These are phyloP conservation scores for Aspergillus diversus DNA, from an alignment of 495 filamentous ascomycete species.

Conservation along the genomic window DNA sequence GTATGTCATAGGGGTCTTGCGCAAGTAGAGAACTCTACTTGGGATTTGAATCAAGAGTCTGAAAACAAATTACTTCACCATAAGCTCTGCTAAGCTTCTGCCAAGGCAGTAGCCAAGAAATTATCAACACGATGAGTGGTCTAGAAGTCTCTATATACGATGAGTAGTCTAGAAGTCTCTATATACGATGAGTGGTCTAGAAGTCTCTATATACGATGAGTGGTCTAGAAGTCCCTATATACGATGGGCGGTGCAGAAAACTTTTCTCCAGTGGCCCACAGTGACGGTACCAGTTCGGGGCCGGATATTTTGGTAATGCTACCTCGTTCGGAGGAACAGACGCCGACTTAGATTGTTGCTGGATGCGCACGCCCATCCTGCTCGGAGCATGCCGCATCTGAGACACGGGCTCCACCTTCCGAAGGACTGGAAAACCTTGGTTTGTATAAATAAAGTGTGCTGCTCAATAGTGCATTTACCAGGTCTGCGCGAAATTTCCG, in stretches of 20 bases:
- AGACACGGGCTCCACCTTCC: conserved; percentile 18
- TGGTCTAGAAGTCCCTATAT: conserved; percentile 14
- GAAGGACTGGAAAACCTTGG: not conserved
- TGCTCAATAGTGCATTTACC: not conserved
- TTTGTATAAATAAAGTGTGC: conserved; percentile 21
- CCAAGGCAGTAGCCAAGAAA: not conserved
- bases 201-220: not conserved
- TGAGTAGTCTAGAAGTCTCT: conserved; percentile 13
- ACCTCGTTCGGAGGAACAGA: conserved; percentile 15
- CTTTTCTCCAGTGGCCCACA: conserved; percentile 8
- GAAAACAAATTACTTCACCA: not conserved
- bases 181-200: conserved; percentile 9
- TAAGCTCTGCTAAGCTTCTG: not conserved
- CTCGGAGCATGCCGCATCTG: conserved; percentile 16
- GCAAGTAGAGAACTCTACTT: too few relatives aligned
- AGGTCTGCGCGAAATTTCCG: conserved; percentile 6
- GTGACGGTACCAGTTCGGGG: conserved; percentile 11
- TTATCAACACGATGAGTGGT: not conserved
- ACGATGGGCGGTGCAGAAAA: not conserved
- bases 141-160: conserved; percentile 11
- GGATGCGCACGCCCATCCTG: conserved; percentile 13
- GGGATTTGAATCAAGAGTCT: not conserved
- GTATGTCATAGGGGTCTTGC: not conserved
- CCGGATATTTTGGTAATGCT: conserved; percentile 18
- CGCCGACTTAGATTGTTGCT: not conserved